These are phyloP conservation scores for Centaurea solstitialis DNA, from an alignment of 129 eudicot genomes.

Conservation along the genomic window DNA sequence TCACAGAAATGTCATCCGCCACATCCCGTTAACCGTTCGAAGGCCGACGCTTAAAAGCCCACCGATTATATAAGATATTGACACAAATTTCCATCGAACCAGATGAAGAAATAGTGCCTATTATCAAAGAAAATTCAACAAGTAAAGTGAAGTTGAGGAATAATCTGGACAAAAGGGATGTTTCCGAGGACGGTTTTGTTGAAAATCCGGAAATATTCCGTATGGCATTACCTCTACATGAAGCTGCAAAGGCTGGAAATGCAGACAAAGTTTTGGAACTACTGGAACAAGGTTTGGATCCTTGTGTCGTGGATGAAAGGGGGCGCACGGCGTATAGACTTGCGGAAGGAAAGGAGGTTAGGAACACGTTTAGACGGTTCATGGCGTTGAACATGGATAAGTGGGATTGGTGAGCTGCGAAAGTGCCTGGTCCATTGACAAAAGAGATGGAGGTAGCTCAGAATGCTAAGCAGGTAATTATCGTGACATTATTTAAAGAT, in stretches of 20 bases:
- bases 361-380: conserved; percentile 69
- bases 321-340: conserved; percentile 72
- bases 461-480: conserved; percentile 66
- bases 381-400: conserved; percentile 71
- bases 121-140: conserved; percentile 29
- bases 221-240: conserved; percentile 60
- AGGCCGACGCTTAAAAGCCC: conserved; percentile 76
- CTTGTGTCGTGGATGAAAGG: conserved; percentile 67
- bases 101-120: conserved; percentile 32
- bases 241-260: conserved; percentile 64
- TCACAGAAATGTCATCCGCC: no score
- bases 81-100: conserved; percentile 58
- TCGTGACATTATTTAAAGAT: background rate
- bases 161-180: conserved; percentile 16
- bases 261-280: conserved; percentile 55
- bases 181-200: conserved; percentile 24
- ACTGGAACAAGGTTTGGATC: conserved; percentile 68
- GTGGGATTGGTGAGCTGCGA: conserved; percentile 88
- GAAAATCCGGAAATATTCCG: conserved; percentile 17
- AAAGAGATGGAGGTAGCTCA: conserved; percentile 86
- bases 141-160: conserved; percentile 7
- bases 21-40: conserved; percentile 69
- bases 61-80: conserved; percentile 53
- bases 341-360: conserved; percentile 73
- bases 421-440: conserved; percentile 70